These are phyloP conservation scores for Pseudomicrostroma phylloplanum DNA, from an alignment of 1,284 basidiomycete species.

Conservation along the genomic window DNA sequence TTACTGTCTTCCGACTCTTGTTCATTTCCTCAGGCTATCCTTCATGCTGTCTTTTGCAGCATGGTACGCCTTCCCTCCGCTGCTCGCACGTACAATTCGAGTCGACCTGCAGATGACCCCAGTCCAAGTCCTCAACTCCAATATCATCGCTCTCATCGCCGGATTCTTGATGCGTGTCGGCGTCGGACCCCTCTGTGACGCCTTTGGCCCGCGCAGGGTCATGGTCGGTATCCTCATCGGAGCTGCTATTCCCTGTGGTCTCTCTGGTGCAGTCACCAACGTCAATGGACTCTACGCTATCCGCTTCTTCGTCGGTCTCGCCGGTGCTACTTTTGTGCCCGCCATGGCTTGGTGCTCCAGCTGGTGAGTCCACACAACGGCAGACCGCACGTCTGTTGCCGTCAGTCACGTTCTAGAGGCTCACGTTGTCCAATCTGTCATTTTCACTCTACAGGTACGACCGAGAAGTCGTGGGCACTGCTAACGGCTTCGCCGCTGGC, in stretches of 20 bases:
- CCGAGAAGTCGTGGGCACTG: constrained; percentile 3
- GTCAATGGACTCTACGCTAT: constrained; percentile 8
- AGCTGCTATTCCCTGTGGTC: constrained; percentile 5
- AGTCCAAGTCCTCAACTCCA: constrained; percentile 6
- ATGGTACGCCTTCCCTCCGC: too few relatives aligned
- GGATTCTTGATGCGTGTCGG: constrained; percentile 4
- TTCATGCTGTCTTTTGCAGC: too few relatives aligned
- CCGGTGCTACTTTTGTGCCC: constrained; percentile 6
- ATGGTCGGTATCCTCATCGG: constrained; percentile 8
- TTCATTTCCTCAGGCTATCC: too few relatives aligned
- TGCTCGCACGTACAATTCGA: too few relatives aligned
- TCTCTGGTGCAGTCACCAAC: background rate
- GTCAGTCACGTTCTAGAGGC: too few relatives aligned
- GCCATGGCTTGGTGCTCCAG: constrained; percentile 44
- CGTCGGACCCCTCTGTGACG: constrained; percentile 5
- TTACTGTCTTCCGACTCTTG: too few relatives aligned
- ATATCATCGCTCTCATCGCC: constrained; percentile 6
- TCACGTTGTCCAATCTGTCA: too few relatives aligned
- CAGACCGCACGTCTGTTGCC: too few relatives aligned
- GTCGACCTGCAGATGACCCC: too few relatives aligned
- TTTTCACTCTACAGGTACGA: background rate
- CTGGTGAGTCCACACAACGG: too few relatives aligned
- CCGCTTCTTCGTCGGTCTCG: constrained; percentile 6
- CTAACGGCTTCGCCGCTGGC: constrained; percentile 6
- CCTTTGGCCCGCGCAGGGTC: constrained; percentile 5